Evolutionary conservation across 495 filamentous ascomycete species (phyloP).

Genomic region (Penicillium silybi): DNA sequence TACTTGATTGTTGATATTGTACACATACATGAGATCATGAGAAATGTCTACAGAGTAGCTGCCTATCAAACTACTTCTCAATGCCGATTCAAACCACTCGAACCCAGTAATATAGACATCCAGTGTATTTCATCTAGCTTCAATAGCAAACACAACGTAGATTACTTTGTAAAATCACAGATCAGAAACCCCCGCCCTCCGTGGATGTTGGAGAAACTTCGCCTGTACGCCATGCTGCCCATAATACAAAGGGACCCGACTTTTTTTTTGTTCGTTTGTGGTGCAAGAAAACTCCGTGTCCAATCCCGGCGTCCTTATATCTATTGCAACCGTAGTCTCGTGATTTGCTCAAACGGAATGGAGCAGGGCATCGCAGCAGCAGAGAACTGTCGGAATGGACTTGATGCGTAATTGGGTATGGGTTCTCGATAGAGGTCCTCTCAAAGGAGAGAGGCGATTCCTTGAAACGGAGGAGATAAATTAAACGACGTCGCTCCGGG

Average conservation of each 20-base stretch:
- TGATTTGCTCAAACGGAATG: neutral
- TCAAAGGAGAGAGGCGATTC: neutral
- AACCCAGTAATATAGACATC: conserved; percentile 12
- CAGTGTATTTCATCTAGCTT: conserved; percentile 21
- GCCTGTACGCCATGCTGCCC: conserved; percentile 49
- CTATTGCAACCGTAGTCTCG: neutral
- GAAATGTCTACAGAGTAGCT: neutral
- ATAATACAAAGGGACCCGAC: conserved; percentile 33
- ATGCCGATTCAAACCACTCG: neutral
- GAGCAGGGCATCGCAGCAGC: neutral
- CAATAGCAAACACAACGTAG: conserved; percentile 13
- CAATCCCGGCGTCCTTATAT: conserved; percentile 6
- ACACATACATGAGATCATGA: neutral
- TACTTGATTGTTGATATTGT: neutral
- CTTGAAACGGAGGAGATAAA: neutral
- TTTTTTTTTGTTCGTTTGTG: conserved; percentile 29
- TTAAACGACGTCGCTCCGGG: neutral
- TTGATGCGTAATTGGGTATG: conserved; percentile 14
- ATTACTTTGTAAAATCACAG: conserved; percentile 28
- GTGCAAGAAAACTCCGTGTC: conserved; percentile 19
- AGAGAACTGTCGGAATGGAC: conserved; percentile 11
- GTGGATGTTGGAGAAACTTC: conserved; percentile 28
- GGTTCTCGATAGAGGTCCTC: conserved; percentile 1
- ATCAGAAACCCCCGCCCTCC: conserved; percentile 23
- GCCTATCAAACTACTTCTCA: neutral